Conservation (phyloP, 345 rosid genomes). For the Euclidium syriacum region DNA sequence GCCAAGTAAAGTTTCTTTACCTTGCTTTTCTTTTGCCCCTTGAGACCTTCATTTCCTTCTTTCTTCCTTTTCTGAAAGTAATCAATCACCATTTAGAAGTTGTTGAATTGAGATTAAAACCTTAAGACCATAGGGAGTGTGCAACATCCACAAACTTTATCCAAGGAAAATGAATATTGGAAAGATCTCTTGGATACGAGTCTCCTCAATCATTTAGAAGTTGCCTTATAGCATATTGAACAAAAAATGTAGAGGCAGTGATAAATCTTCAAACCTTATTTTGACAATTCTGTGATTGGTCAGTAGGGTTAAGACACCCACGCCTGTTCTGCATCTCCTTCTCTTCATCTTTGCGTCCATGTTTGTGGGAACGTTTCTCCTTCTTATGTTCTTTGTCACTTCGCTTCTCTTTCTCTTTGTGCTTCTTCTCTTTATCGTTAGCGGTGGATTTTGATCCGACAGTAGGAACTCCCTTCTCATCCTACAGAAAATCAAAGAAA, state of each 20-base stretch:
- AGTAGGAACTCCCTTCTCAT: conserved; percentile 60
- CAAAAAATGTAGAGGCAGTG: background rate
- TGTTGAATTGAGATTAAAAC: background rate
- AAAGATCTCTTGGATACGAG: background rate
- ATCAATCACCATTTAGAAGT: background rate
- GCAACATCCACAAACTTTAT: too few species aligned
- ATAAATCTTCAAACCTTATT: conserved; percentile 52
- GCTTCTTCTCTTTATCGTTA: conserved; percentile 68
- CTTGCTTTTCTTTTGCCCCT: conserved; percentile 77
- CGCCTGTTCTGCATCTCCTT: conserved; percentile 61
- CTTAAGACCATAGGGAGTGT: background rate
- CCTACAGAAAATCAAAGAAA: conserved; percentile 27
- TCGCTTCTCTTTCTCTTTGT: conserved; percentile 60
- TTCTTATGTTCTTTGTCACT: conserved; percentile 69
- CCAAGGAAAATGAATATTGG: background rate
- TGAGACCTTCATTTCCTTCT: conserved; percentile 65
- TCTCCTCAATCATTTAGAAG: background rate
- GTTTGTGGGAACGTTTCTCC: conserved; percentile 66
- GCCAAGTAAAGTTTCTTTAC: conserved; percentile 30
- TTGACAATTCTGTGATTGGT: conserved; percentile 57
- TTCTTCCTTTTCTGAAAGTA: conserved; percentile 73
- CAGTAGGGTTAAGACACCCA: conserved; percentile 60
- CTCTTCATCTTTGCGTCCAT: conserved; percentile 57
- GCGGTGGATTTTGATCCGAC: conserved; percentile 50
- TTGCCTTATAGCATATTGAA: too few species aligned